Evolutionary conservation across 2,329 filamentous ascomycete genomes (phyloP).

Genomic region (Calonectria montana): DNA sequence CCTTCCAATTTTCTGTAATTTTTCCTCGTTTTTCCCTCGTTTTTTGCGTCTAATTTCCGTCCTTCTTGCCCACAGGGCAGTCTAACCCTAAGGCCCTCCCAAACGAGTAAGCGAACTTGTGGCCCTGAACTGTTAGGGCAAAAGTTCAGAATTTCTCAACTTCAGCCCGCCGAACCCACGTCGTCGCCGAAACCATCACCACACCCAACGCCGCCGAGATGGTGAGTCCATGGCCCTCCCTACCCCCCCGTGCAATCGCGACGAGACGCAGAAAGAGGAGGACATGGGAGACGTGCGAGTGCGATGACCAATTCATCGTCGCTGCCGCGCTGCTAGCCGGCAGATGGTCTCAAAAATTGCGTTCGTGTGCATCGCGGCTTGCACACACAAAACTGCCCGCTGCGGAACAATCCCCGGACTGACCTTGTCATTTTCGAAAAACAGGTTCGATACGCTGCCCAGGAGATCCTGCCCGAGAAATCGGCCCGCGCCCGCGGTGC

Average conservation of each 20-base stretch:
- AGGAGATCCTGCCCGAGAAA: conserved; percentile 87
- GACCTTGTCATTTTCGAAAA: conserved; percentile 34
- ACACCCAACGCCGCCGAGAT: conserved; percentile 66
- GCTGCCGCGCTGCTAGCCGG: background rate
- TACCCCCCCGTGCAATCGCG: conserved; percentile 36
- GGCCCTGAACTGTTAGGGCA: conserved; percentile 51
- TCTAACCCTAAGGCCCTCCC: conserved; percentile 53
- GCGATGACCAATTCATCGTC: conserved; percentile 7
- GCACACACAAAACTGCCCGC: background rate
- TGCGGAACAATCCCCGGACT: conserved; percentile 29
- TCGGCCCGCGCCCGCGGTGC: conserved; percentile 97
- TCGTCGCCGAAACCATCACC: conserved; percentile 65
- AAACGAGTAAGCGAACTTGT: conserved; percentile 60
- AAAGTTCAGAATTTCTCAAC: conserved; percentile 61
- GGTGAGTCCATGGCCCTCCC: conserved; percentile 58
- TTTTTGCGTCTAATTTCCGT: conserved; percentile 15
- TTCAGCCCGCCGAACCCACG: conserved; percentile 60
- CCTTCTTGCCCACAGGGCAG: conserved; percentile 48
- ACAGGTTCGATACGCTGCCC: conserved; percentile 96
- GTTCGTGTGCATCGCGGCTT: conserved; percentile 1
- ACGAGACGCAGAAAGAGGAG: conserved; percentile 36
- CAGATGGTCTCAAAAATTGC: background rate
- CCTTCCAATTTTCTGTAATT: conserved; percentile 5
- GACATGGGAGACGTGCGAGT: conserved; percentile 4
- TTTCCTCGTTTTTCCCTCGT: conserved; percentile 23